Conservation (phyloP, 306 rosid species). For the Corylus avellana region DNA sequence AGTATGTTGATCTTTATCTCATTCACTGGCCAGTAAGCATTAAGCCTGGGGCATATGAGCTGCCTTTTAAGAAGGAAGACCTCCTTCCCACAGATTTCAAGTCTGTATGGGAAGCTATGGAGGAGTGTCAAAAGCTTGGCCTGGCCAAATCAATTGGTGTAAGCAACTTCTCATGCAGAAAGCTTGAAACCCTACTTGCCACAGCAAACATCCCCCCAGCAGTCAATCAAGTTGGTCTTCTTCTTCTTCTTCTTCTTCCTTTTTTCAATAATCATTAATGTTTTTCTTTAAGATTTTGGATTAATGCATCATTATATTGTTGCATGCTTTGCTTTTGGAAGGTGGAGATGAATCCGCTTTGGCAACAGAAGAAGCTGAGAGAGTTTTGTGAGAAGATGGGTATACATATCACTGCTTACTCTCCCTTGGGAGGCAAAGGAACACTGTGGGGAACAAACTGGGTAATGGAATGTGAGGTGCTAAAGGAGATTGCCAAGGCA, state of each 20-base stretch:
- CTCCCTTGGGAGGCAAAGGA: slow-evolving; percentile 16
- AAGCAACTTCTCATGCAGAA: slow-evolving; percentile 23
- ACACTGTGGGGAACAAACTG: slow-evolving; percentile 14
- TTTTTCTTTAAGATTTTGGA: background rate
- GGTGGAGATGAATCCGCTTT: slow-evolving; percentile 19
- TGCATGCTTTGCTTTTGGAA: background rate
- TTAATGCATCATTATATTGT: too few species aligned
- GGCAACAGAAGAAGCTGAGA: slow-evolving; percentile 5
- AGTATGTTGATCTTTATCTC: slow-evolving; percentile 15
- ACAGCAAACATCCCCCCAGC: background rate
- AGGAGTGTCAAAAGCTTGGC: slow-evolving; percentile 26
- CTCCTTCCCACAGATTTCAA: slow-evolving; percentile 14
- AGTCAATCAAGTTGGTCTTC: background rate
- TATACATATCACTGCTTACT: slow-evolving; percentile 6
- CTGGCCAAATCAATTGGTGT: slow-evolving; percentile 21
- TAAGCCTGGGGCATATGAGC: slow-evolving; percentile 14
- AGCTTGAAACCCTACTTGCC: slow-evolving; percentile 3
- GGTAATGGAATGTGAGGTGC: slow-evolving; percentile 1
- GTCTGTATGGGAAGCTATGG: slow-evolving; percentile 27
- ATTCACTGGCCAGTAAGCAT: slow-evolving; percentile 24
- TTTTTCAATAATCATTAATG: background rate
- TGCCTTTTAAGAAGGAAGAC: slow-evolving; percentile 18
- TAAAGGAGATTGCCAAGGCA: slow-evolving; percentile 2
- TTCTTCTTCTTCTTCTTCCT: background rate
- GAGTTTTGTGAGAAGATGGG: background rate